Conservation (phyloP, 257 asterid species). For the Salvia hispanica region DNA sequence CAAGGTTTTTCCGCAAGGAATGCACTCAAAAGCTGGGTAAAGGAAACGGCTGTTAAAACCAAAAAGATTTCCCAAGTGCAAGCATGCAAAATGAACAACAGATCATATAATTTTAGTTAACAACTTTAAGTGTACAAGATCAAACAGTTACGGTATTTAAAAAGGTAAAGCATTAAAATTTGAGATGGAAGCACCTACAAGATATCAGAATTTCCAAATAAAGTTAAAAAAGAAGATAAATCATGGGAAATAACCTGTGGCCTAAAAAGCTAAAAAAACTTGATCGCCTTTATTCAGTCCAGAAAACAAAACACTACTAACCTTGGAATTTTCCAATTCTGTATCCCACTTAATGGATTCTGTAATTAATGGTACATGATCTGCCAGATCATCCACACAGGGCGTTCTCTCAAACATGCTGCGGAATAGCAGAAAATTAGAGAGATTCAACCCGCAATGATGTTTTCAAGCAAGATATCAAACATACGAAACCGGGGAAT, state of each 20-base stretch:
- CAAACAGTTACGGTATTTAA: background rate
- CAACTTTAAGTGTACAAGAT: background rate
- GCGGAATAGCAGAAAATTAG: slow-evolving; percentile 29
- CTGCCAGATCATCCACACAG: slow-evolving; percentile 65
- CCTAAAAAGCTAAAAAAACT: background rate
- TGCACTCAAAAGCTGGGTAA: slow-evolving; percentile 55
- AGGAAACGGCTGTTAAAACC: slow-evolving; percentile 22
- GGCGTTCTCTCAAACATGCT: slow-evolving; percentile 66
- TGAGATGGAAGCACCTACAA: slow-evolving; percentile 8
- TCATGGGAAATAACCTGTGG: slow-evolving; percentile 12
- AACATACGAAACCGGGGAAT: background rate
- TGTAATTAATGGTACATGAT: slow-evolving; percentile 54
- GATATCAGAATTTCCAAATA: background rate
- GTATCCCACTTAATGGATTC: slow-evolving; percentile 66
- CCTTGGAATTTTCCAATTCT: slow-evolving; percentile 65
- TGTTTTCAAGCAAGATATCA: slow-evolving; percentile 17
- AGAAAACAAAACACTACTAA: slow-evolving; percentile 32
- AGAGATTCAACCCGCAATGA: slow-evolving; percentile 2
- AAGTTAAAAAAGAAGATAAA: background rate
- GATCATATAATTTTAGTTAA: background rate
- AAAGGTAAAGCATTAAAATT: background rate
- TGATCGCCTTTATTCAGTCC: slow-evolving; percentile 1
- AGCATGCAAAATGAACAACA: slow-evolving; percentile 5
- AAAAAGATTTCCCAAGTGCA: background rate
- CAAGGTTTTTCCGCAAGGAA: slow-evolving; percentile 64